These are phyloP conservation scores for Fonsecaea erecta DNA, from an alignment of 2,329 filamentous ascomycete genomes.

Conservation along the genomic window DNA sequence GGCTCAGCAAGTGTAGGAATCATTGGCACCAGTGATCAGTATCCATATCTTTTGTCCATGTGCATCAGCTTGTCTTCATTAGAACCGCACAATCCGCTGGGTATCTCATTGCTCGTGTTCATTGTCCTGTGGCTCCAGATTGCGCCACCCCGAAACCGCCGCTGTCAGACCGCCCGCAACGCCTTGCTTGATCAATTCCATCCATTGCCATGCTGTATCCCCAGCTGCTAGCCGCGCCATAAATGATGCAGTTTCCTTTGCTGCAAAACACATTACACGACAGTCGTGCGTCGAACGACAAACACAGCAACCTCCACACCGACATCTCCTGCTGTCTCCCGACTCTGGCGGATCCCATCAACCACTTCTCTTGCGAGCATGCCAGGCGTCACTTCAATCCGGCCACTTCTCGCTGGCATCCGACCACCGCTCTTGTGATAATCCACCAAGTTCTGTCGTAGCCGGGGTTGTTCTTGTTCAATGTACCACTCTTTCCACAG, in stretches of 20 bases:
- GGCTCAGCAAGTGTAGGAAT: too few species aligned
- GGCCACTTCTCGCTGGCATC: conserved; percentile 42
- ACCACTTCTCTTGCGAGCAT: conserved; percentile 64
- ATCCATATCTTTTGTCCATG: background rate
- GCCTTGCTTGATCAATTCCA: conserved; percentile 22
- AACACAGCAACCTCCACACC: conserved; percentile 56
- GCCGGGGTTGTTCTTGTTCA: conserved; percentile 65
- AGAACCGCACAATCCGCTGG: conserved; percentile 12
- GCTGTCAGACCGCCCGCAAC: conserved; percentile 21
- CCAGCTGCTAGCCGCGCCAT: conserved; percentile 3
- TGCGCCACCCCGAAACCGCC: background rate
- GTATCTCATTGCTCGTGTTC: conserved; percentile 31
- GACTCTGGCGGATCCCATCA: conserved; percentile 59
- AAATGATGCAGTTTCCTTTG: conserved; percentile 12
- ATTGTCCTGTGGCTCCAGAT: conserved; percentile 17
- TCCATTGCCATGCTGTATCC: conserved; percentile 3
- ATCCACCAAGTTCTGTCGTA: conserved; percentile 49
- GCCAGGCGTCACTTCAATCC: conserved; percentile 56
- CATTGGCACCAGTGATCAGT: too few species aligned
- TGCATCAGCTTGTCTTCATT: conserved; percentile 4
- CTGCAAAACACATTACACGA: conserved; percentile 23
- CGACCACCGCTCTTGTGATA: conserved; percentile 41
- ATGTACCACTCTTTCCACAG: conserved; percentile 69
- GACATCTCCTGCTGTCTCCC: conserved; percentile 46
- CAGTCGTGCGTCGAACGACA: conserved; percentile 49